Conservation (phyloP, 2,329 filamentous ascomycete genomes). For the Verticillium klebahnii region DNA sequence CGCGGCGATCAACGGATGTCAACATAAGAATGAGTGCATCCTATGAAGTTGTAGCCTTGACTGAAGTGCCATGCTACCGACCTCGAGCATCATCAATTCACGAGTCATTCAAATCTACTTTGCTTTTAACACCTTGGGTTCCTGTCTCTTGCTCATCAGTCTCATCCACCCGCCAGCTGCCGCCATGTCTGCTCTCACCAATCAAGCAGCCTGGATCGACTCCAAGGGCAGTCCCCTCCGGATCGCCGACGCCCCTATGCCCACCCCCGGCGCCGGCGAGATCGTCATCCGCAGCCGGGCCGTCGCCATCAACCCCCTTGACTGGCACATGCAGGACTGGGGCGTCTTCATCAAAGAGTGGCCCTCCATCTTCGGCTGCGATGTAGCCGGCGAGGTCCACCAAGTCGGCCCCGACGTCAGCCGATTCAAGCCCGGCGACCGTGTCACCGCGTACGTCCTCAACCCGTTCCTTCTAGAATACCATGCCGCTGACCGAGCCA, state of each 20-base stretch:
- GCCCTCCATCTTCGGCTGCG: slow-evolving; percentile 25
- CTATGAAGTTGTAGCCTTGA: too few relatives aligned
- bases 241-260: slow-evolving; percentile 8
- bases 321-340: slow-evolving; percentile 17
- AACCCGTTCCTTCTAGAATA: background rate
- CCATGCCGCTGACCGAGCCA: background rate
- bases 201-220: slow-evolving; percentile 11
- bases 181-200: background rate
- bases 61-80: too few relatives aligned
- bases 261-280: slow-evolving; percentile 12
- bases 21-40: too few relatives aligned
- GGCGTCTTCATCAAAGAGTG: slow-evolving; percentile 13
- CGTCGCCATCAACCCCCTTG: slow-evolving; percentile 26
- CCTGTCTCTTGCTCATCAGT: background rate
- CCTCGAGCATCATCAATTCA: too few relatives aligned
- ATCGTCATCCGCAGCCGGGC: slow-evolving; percentile 23
- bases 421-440: slow-evolving; percentile 21
- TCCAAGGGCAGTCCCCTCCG: slow-evolving; percentile 8
- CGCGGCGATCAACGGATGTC: too few relatives aligned
- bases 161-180: background rate
- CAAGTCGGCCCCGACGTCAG: slow-evolving; percentile 17
- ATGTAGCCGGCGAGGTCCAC: slow-evolving; percentile 24
- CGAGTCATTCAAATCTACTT: background rate
- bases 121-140: background rate
- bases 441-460: slow-evolving; percentile 10